phyloP scores from a whole-genome alignment of 2,329 filamentous ascomycete species.

The Colletotrichum zoysiae region DNA sequence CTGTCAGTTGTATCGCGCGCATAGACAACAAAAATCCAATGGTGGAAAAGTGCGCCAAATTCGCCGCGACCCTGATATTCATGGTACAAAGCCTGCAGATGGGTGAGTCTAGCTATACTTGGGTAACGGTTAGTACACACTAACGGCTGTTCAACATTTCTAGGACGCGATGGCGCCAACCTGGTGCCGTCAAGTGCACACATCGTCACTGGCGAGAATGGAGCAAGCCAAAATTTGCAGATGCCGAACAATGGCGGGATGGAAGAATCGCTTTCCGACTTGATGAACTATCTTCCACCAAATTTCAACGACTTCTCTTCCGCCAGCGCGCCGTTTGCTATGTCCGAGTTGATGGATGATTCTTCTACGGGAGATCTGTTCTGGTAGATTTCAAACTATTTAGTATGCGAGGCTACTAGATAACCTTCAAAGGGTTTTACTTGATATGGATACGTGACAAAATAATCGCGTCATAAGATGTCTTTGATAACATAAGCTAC shows the following conservation, averaged over 20 bases:
- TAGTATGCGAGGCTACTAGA: accelerated
- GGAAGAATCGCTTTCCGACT: slow-evolving; percentile 15
- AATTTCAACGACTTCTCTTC: slow-evolving; percentile 29
- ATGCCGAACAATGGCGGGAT: background rate
- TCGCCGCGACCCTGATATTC: slow-evolving; percentile 27
- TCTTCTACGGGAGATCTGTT: slow-evolving; percentile 30
- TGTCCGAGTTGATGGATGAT: slow-evolving; percentile 36
- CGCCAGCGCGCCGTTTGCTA: background rate
- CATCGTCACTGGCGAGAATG: background rate
- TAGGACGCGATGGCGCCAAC: background rate
- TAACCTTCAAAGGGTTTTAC: background rate
- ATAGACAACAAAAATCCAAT: slow-evolving; percentile 33
- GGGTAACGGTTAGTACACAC: background rate
- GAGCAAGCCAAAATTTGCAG: background rate
- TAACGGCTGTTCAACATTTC: background rate
- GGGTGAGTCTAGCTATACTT: background rate
- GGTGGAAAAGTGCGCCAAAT: slow-evolving; percentile 39
- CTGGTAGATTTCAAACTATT: slow-evolving; percentile 6
- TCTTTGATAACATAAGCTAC: background rate
- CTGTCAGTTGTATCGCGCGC: slow-evolving; percentile 21
- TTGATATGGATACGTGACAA: too few species aligned
- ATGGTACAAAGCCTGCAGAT: slow-evolving; percentile 21
- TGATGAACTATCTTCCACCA: slow-evolving; percentile 21
- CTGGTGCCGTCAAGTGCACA: background rate
- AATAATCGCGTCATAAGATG: background rate